A percentile compares a stretch with the other conserved stretches of the same genome.
These are phyloP conservation scores for Dothistroma septosporum DNA, from an alignment of 2,329 filamentous ascomycete species.

Conservation along the genomic window DNA sequence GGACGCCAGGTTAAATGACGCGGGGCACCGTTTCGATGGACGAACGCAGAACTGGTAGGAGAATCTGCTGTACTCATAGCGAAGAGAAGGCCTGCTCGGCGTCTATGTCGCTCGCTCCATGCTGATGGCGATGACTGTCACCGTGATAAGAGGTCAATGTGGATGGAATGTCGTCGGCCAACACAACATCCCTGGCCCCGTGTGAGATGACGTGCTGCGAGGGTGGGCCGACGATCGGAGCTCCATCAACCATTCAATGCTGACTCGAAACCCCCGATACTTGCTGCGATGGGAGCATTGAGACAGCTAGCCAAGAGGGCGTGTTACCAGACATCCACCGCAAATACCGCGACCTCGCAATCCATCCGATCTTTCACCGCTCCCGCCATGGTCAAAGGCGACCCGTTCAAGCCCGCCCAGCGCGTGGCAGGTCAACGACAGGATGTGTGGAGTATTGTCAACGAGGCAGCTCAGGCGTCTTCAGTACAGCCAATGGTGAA, in stretches of 20 bases:
- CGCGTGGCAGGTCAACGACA: slow-evolving; percentile 53
- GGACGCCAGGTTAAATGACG: neutral
- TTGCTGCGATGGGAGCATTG: neutral
- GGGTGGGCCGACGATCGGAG: neutral
- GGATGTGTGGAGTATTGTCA: slow-evolving; percentile 64
- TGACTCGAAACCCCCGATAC: neutral
- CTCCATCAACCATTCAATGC: neutral
- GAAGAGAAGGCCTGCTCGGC: neutral
- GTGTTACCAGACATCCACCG: neutral
- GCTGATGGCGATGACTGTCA: no score
- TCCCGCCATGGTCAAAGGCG: slow-evolving; percentile 26
- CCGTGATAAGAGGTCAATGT: no score
- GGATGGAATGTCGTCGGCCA: neutral
- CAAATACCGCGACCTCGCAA: neutral
- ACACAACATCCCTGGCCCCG: neutral
- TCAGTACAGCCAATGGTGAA: slow-evolving; percentile 64
- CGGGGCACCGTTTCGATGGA: neutral
- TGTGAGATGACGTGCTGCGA: neutral
- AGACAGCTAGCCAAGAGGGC: neutral
- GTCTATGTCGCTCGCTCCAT: neutral
- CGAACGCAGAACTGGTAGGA: neutral
- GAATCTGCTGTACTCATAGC: neutral
- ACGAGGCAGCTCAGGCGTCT: slow-evolving; percentile 61
- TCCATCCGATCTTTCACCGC: slow-evolving; percentile 20
- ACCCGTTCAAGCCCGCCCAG: slow-evolving; percentile 50